phyloP scores from a whole-genome alignment of 2,329 filamentous ascomycete genomes.

The Zymoseptoria passerinii region DNA sequence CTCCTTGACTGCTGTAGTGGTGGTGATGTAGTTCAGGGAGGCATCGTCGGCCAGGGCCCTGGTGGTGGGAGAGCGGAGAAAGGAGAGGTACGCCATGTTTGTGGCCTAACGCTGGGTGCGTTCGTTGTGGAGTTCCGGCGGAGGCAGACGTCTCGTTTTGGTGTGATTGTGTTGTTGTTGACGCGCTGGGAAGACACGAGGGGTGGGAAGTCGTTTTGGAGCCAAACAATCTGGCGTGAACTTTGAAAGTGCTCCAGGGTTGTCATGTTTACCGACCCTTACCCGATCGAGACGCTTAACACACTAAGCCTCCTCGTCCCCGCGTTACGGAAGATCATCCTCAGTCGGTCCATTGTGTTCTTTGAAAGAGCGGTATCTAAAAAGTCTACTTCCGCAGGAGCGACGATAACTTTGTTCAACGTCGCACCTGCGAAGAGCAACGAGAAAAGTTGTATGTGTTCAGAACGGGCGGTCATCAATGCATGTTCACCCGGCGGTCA shows the following conservation, averaged over 20 bases:
- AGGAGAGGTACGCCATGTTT: slow-evolving; percentile 33
- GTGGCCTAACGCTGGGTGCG: background rate
- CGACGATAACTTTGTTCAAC: too few relatives aligned
- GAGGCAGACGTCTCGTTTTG: background rate
- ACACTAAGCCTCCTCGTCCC: background rate
- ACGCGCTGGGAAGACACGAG: background rate
- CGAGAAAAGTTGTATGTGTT: background rate
- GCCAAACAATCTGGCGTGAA: background rate
- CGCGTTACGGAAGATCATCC: background rate
- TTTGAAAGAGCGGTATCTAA: too few relatives aligned
- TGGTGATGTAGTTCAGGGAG: slow-evolving; percentile 73
- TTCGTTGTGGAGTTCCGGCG: background rate
- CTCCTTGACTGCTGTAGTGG: slow-evolving; percentile 65
- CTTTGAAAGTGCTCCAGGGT: background rate
- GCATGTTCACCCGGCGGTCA: background rate
- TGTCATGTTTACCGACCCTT: background rate
- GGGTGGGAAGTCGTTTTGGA: background rate
- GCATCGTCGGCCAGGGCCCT: slow-evolving; percentile 39
- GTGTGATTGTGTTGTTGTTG: background rate
- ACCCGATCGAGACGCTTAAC: background rate
- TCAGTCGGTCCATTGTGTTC: too few relatives aligned
- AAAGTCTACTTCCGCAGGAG: too few relatives aligned
- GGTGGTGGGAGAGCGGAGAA: slow-evolving; percentile 37
- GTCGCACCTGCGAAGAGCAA: background rate
- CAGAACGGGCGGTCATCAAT: background rate